Evolutionary conservation across 306 rosid genomes (phyloP).

Genomic region (apple (Malus domestica)): ASM211411v1 NC_041792.1:8691001-8691500

Average conservation of each 20-base stretch:
- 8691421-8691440: too few relatives aligned
- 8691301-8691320: too few relatives aligned
- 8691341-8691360: too few relatives aligned
- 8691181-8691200: slow-evolving; percentile 77
- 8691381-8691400: too few relatives aligned
- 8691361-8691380: too few relatives aligned
- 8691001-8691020: slow-evolving; percentile 3
- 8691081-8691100: slow-evolving; percentile 34
- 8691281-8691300: background rate
- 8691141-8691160: slow-evolving; percentile 69
- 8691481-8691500: too few relatives aligned
- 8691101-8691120: slow-evolving; percentile 46
- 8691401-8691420: too few relatives aligned
- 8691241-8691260: slow-evolving; percentile 4
- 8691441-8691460: too few relatives aligned
- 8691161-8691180: slow-evolving; percentile 67
- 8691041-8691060: slow-evolving; percentile 24
- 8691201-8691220: slow-evolving; percentile 56
- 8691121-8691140: slow-evolving; percentile 52
- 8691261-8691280: background rate
- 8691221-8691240: slow-evolving; percentile 7
- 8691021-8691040: slow-evolving; percentile 28
- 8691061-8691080: slow-evolving; percentile 15
- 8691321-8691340: too few relatives aligned
- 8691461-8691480: too few relatives aligned